A percentile compares a stretch with the other conserved stretches of the same genome.
phyloP scores from a whole-genome alignment of 352 stramenopile genomes.

The Phytophthora ramorum region DNA sequence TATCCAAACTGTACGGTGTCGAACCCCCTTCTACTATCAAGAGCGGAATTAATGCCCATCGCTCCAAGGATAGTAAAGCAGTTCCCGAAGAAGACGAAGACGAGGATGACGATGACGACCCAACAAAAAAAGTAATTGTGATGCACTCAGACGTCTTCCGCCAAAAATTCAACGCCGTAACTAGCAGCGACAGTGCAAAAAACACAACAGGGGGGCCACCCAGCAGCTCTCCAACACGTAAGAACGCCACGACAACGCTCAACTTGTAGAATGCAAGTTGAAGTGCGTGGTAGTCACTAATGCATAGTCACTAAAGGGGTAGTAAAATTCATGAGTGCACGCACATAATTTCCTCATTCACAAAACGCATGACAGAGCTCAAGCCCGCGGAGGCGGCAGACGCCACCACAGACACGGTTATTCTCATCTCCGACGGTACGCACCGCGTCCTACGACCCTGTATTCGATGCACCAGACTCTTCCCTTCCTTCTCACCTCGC shows the following conservation, averaged over 20 bases:
- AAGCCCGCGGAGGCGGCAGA: constrained; percentile 12
- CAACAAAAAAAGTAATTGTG: constrained; percentile 18
- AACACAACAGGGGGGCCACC: background rate
- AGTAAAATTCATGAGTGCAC: background rate
- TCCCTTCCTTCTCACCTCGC: constrained; percentile 4
- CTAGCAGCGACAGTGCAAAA: background rate
- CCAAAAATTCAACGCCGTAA: constrained; percentile 17
- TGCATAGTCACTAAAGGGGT: constrained; percentile 4
- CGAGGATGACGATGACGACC: constrained; percentile 24
- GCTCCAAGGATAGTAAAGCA: constrained; percentile 19
- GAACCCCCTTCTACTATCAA: constrained; percentile 37
- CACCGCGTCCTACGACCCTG: background rate
- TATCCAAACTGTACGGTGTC: constrained; percentile 10
- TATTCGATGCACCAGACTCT: background rate
- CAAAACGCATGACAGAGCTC: constrained; percentile 27
- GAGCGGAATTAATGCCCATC: constrained; percentile 7
- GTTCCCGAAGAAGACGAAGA: constrained; percentile 23
- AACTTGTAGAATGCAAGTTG: constrained; percentile 20
- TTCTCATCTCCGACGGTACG: constrained; percentile 64
- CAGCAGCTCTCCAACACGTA: constrained; percentile 32
- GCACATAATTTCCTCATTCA: background rate
- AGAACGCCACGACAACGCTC: constrained; percentile 34
- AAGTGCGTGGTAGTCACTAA: constrained; percentile 16
- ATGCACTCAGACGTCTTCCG: constrained; percentile 42
- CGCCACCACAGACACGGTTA: constrained; percentile 36